These are phyloP conservation scores for Saprolegnia diclina DNA, from an alignment of 352 stramenopile species.

Conservation along the genomic window DNA sequence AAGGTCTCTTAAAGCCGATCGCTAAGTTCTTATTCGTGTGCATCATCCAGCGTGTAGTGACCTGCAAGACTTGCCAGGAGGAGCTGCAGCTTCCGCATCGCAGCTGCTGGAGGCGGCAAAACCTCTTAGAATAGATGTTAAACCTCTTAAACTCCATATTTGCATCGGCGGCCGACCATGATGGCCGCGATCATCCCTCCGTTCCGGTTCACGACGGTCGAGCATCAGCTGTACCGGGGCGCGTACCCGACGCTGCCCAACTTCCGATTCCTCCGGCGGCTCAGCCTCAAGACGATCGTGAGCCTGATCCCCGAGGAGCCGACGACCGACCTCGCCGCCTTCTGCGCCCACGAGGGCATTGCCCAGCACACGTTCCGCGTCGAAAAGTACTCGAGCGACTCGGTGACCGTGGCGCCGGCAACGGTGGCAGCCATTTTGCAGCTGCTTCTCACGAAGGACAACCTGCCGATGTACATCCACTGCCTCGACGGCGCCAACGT, in stretches of 20 bases:
- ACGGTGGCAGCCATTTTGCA: conserved; percentile 73
- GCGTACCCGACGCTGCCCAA: conserved; percentile 84
- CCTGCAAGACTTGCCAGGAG: too few relatives aligned
- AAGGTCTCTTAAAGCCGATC: too few relatives aligned
- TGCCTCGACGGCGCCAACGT: conserved; percentile 85
- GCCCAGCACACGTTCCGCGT: conserved; percentile 70
- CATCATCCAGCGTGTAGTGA: too few relatives aligned
- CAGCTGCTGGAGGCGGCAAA: too few relatives aligned
- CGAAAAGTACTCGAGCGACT: conserved; percentile 85
- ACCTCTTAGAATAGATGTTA: neutral
- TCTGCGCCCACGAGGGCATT: conserved; percentile 67
- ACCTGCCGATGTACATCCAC: conserved; percentile 80
- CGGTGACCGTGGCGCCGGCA: conserved; percentile 72
- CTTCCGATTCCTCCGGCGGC: conserved; percentile 69
- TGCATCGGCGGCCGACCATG: neutral
- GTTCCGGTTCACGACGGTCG: conserved; percentile 82
- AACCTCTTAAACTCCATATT: neutral
- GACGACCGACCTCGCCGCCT: conserved; percentile 66
- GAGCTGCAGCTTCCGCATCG: too few relatives aligned
- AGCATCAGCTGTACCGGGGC: conserved; percentile 73
- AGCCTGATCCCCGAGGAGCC: conserved; percentile 76
- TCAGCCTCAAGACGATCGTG: conserved; percentile 71
- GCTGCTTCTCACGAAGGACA: conserved; percentile 66
- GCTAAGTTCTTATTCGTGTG: too few relatives aligned
- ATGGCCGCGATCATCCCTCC: conserved; percentile 71